Base-by-base conservation (phyloP, 441 rosid genomes). In the Jatropha podagrica region DNA sequence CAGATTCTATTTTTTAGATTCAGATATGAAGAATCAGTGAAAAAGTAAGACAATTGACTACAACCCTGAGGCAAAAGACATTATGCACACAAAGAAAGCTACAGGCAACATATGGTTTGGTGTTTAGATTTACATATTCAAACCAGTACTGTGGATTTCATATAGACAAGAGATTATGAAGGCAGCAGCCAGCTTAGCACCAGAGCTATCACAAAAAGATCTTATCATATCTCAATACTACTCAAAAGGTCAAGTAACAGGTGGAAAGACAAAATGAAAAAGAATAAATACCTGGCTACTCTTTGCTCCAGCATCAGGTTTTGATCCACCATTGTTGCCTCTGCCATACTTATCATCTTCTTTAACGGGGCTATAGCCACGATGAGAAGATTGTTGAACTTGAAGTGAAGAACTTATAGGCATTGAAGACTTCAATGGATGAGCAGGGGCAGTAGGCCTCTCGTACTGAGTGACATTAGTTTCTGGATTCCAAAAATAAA, bases 401-500 rank as follows among this genome's bases (percentile, higher is more conserved):
- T 85, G 91, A 77, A 82, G 82, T 13, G 91, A 83, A 68, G 98
- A 88, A 74, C 81, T 88, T 4, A 78, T 65, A 4, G 89, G 86
- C 56, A 49, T 64, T 38, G 88, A 40, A 17, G 80, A 58, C 85
- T 85, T 88, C 12, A 81, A 76, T 17, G 77, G 74, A 67, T 71
- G 80, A 76, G 82, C 60, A 3, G 74, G 20, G 15, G 74, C 17
- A 37, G 77, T 23, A 46, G 98, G 97, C 85, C 88, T 89, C 82
- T 92, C 97, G 65, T 94, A 94, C 78, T 94, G 97, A 37, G 97
- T 94, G 40, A 91, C 91, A 80, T 94, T 94, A 17, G 97, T 94
- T 84, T 87, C 97, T 0, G 96, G 96, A 79, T 94, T 92, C 98
- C 97, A 94, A 79, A 87, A 94, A 86, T 94, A 94, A 51, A 94